Conservation (phyloP, 2,329 filamentous ascomycete species). For the Dissoconium aciculare region DNA sequence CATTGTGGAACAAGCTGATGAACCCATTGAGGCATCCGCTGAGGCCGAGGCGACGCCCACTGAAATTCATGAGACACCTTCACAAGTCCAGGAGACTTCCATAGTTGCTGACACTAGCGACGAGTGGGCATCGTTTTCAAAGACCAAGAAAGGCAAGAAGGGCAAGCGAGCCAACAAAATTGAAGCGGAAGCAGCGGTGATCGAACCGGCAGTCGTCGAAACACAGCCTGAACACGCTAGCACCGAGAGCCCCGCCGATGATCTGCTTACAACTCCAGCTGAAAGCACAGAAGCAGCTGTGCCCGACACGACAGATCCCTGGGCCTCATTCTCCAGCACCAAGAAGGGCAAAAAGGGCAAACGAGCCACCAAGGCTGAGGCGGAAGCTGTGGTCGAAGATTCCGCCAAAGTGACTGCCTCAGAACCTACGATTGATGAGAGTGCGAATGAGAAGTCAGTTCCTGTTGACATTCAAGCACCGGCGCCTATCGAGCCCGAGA, state of each 20-base stretch:
- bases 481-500: background rate
- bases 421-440: background rate
- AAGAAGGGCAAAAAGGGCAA: conserved; percentile 12
- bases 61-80: no score
- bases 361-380: conserved; percentile 1
- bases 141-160: conserved; percentile 11
- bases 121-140: no score
- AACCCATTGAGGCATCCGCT: no score
- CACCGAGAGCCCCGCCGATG: no score
- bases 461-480: background rate
- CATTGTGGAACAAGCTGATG: no score
- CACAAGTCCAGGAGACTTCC: no score
- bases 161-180: background rate
- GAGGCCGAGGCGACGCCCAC: no score
- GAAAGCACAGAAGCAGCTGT: background rate
- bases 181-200: background rate
- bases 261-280: no score
- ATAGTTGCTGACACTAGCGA: no score
- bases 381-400: conserved; percentile 3
- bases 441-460: background rate
- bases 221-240: background rate
- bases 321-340: background rate
- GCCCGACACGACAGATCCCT: background rate
- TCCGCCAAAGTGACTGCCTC: conserved; percentile 2
- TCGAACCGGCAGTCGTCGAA: background rate